Base-by-base conservation (phyloP, 164 flowering plant genomes). In the Tetrastigma voinierianum region DNA sequence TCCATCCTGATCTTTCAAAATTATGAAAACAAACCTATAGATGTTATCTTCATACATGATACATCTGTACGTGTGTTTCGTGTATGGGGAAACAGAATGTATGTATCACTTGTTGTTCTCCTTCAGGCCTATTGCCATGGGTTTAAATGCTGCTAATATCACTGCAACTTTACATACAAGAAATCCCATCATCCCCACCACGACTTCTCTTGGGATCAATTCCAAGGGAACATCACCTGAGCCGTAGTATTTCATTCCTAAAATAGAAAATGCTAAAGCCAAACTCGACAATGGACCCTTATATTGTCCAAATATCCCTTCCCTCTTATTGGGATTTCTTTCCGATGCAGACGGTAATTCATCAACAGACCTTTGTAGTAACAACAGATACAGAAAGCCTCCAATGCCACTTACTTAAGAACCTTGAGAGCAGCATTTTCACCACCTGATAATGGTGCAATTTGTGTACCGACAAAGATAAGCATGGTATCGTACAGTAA, bases 331-430 rank as follows among this genome's bases (percentile, higher is more conserved):
- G 1, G 81, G 62, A 43, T 51, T 51, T 18, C 72, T 60, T 53
- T 66, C 72, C 13, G 89, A 75, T 57, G 84, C n/a, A n/a, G n/a
- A 66, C 52, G 85, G 86, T 54, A 94, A 72, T 24, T 70, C 88
- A 69, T 94, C 96, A 19, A 94, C 94, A 3, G 93, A 89, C 47
- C 87, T 87, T 72, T 94, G 97, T 79, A 94, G 65, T 46, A 91
- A 58, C 46, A 91, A 62, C 48, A 94, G 81, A 73, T 91, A 91
- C 18, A 86, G 63, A 72, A 94, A 88, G 23, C 98, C 98, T 11
- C 64, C 64, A 12, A 81, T 51, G 9, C 97, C 97, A 47, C 98
- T 97, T 15, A 71, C 62, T n/a, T 9, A 88, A 67, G 78, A 87
- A 94, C n/a, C 3, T 89, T 86, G 51, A 76, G 44, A 7, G 80